phyloP scores from a whole-genome alignment of 768 basidiomycete species.

The Postia placenta region DNA sequence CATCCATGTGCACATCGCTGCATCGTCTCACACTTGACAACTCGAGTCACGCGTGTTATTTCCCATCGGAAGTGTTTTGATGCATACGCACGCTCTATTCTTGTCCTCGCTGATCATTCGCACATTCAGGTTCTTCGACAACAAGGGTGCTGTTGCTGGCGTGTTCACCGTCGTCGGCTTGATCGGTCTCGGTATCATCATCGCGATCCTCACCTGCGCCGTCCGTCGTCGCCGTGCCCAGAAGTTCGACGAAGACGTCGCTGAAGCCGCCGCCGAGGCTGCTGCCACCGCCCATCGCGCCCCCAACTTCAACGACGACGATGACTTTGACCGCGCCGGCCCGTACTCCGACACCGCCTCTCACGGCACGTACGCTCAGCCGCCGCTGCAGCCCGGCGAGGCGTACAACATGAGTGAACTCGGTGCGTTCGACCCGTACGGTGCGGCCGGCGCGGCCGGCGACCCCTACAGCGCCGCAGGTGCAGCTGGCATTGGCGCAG shows the following conservation, averaged over 20 bases:
- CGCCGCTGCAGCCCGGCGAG: conserved; percentile 29
- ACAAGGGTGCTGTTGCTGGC: conserved; percentile 68
- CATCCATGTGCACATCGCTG: too few species aligned
- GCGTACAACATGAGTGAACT: conserved; percentile 49
- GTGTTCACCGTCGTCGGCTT: conserved; percentile 70
- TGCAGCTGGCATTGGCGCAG: conserved; percentile 34
- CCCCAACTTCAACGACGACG: conserved; percentile 50
- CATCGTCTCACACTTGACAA: too few species aligned
- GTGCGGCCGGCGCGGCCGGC: conserved; percentile 26
- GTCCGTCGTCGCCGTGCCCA: conserved; percentile 59
- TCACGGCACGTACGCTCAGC: conserved; percentile 53
- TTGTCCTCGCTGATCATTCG: too few species aligned
- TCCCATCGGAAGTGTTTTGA: too few species aligned
- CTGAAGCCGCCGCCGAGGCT: conserved; percentile 63
- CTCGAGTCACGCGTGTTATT: too few species aligned
- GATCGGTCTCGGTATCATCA: conserved; percentile 41
- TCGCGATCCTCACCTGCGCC: conserved; percentile 46
- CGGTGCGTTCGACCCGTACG: conserved; percentile 31
- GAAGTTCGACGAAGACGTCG: conserved; percentile 68
- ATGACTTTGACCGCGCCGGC: conserved; percentile 17
- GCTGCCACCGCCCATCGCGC: conserved; percentile 40
- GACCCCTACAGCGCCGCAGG: conserved; percentile 31
- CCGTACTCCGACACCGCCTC: conserved; percentile 42
- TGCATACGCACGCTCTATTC: too few species aligned
- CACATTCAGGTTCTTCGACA: conserved; percentile 70